Evolutionary conservation across 139 green algal genomes (phyloP), one percentile per base, ranked within the genome.

Genomic region (Chlorella sp.): DNA sequence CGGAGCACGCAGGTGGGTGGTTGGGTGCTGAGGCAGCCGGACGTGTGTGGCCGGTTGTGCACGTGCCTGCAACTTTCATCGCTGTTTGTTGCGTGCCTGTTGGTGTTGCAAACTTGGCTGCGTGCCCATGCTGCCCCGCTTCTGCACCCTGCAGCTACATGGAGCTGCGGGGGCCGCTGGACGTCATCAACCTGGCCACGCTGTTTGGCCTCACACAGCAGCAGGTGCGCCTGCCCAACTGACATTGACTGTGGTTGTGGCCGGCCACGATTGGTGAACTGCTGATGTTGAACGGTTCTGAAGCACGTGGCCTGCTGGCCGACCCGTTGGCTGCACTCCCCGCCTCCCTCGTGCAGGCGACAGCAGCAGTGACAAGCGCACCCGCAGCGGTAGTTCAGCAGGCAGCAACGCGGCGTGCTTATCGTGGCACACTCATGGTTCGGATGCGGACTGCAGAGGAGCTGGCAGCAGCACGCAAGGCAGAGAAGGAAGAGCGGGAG

Each of bases 161-260:
- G 60, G 93, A 95, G 86, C 80, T 96, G 68, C 80, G 93, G 3
- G 90, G 88, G 0, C 91, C 92, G 1, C 84, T 92, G 79, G 93
- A 96, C 56, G 73, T 95, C 14, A 54, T 84, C 69, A 93, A 94
- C 76, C 67, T 96, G 81, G 90, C 75, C 6, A 89, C 83, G 0
- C 80, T 95, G 67, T 85, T 94, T 54, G 93, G 93, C 13, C 74
- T 96, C 28, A 86, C 17, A 1, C 76, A 89, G 38, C 76, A 89
- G 58, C 86, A 94, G 14, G 51, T 24, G 24, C 9, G 51, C 2
- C 4, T 60, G 51, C 46, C 8, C 46, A 54, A 11, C 46, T 54
- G 7, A 11, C 46, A 7, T 54, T n/a, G n/a, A n/a, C n/a, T n/a
- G n/a, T n/a, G n/a, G n/a, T n/a, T n/a, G n/a, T n/a, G n/a, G n/a